Evolutionary conservation across 2,329 filamentous ascomycete species (phyloP), one percentile per base, ranked within the genome.

Genomic region (Simplicillium sp.): DNA sequence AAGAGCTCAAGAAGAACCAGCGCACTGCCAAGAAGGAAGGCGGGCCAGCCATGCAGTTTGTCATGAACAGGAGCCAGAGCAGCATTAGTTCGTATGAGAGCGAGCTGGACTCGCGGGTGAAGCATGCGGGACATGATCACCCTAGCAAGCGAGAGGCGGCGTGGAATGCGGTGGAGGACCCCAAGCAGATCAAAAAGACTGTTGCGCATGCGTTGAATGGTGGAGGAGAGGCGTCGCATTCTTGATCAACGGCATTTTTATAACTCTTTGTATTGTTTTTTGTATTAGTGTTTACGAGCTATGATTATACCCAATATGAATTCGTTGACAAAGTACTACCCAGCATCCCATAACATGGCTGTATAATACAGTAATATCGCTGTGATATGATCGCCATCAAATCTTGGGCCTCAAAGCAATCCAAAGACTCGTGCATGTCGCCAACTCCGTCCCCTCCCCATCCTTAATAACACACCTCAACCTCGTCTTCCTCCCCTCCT

Each of bases 1-100:
- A 71, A 34, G 69, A 77, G 45, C 73, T 94, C 67, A 96, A 96
- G 68, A 65, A 80, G 34, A 73, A 80, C 45, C 89, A 95, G 64
- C 67, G 77, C 18, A 75, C 82, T 44, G 64, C 73, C 48, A 95
- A 92, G 74, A 85, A 85, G 70, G 66, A 66, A 33, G 69, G 75
- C 51, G 73, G 75, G 25, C 51, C 54, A 8, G 57, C 65, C 44
- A 50, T 80, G 29, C 62, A 68, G 41, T 67, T 80, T 60, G 71
- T 80, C 31, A 65, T 75, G 54, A 77, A 78, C 55, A 64, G 68
- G 34, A 80, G 71, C 49, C 62, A 66, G 11, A 73, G 65, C 53
- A 67, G 61, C 39, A 51, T 76, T 46, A 75, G 72, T 54, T 76
- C 72, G 3, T 67, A 64, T 28, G 66, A 75, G 58, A 73, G 68